Percentiles rank a stretch among this genome's conserved stretches.
These are phyloP conservation scores for Phaeosphaeria sp. DNA, from an alignment of 2,329 filamentous ascomycete species.

Conservation along the genomic window DNA sequence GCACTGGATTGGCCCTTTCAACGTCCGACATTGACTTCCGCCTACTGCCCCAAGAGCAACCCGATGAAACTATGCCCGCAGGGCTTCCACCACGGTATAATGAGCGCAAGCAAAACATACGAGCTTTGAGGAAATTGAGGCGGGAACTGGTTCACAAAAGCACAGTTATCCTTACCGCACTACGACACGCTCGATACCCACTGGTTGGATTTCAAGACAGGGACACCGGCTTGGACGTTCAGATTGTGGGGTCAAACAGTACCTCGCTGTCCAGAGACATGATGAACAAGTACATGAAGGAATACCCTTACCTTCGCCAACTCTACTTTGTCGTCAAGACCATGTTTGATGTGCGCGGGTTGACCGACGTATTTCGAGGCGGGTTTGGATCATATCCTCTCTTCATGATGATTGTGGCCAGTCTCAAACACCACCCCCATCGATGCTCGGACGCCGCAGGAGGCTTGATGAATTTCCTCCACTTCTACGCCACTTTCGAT, in stretches of 20 bases:
- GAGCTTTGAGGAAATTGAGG: conserved; percentile 13
- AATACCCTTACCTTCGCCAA: conserved; percentile 57
- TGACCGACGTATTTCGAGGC: conserved; percentile 56
- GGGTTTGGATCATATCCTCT: conserved; percentile 62
- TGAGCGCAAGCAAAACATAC: conserved; percentile 11
- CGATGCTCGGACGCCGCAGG: conserved; percentile 44
- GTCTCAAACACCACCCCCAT: conserved; percentile 54
- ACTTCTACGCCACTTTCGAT: conserved; percentile 58
- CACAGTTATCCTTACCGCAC: conserved; percentile 18
- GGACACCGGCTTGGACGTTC: conserved; percentile 57
- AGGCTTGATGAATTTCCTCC: conserved; percentile 57
- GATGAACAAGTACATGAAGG: conserved; percentile 55
- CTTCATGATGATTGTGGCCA: conserved; percentile 64
- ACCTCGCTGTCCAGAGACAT: conserved; percentile 50
- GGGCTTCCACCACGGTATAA: conserved; percentile 21
- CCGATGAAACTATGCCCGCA: conserved; percentile 5
- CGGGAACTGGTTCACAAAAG: neutral
- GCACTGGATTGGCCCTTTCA: conserved; percentile 59
- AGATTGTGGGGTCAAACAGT: conserved; percentile 57
- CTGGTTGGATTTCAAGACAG: conserved; percentile 54
- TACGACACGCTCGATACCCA: conserved; percentile 46
- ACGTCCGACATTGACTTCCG: conserved; percentile 63
- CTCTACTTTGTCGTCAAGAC: conserved; percentile 60
- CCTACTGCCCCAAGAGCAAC: conserved; percentile 26
- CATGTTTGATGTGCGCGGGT: conserved; percentile 57